A percentile compares a stretch with the other conserved stretches of the same genome.
phyloP scores from a whole-genome alignment of 2,329 filamentous ascomycete species.

The Verticillium alfalfae region DNA sequence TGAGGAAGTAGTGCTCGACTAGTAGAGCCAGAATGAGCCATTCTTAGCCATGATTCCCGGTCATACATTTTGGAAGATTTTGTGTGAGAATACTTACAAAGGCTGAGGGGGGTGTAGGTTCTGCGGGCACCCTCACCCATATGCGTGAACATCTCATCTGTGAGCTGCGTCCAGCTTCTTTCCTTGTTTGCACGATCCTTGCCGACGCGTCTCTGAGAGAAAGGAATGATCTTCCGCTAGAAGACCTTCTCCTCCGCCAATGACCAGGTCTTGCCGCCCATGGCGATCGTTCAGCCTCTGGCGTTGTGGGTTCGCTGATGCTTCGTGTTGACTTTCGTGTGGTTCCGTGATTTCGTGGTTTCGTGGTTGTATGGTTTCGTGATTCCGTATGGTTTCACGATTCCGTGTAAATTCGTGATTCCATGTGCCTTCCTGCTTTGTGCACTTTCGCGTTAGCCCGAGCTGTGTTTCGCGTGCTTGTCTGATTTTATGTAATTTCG shows the following conservation, averaged over 20 bases:
- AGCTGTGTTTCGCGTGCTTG: no score
- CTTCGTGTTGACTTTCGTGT: neutral
- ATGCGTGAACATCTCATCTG: neutral
- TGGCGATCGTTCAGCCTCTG: constrained; percentile 15
- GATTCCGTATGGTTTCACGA: no score
- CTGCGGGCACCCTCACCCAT: constrained; percentile 21
- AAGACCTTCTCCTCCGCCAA: constrained; percentile 41
- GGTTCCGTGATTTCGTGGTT: no score
- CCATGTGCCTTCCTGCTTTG: no score
- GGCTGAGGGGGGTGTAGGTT: constrained; percentile 30
- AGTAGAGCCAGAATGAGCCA: neutral
- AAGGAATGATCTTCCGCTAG: constrained; percentile 34
- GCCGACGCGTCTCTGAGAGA: constrained; percentile 26
- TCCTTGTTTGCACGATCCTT: constrained; percentile 11
- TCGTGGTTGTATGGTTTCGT: no score
- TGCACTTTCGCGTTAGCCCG: no score
- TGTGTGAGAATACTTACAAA: constrained; percentile 26
- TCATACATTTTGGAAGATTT: no score
- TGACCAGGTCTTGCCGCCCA: constrained; percentile 49
- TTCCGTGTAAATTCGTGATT: no score
- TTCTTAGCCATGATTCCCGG: no score
- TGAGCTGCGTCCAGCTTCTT: constrained; percentile 7
- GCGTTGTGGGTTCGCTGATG: neutral
- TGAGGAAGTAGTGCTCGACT: constrained; percentile 43
- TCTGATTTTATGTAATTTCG: no score